Base-by-base conservation (phyloP, 306 rosid genomes). In the Cicer yamashitae region DNA sequence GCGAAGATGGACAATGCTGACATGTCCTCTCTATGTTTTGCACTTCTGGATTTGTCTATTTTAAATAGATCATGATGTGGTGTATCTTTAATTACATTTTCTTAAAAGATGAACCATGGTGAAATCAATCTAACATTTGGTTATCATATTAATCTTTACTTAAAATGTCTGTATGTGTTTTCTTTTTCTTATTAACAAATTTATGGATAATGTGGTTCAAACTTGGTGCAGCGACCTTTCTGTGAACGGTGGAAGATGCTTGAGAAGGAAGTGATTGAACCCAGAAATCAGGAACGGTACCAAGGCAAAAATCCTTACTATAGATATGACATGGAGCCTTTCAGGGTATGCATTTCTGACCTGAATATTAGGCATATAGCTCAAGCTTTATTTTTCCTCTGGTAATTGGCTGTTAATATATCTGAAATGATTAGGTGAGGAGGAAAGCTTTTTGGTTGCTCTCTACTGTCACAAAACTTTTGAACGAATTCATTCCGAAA, bases 391-490 rank as follows among this genome's bases (percentile, higher is more conserved):
- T 30, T 62, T 72, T 41, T 44, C 22, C 14, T 7, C 46, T 73
- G 62, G 71, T 53, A 63, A 61, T 38, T 70, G 56, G 34, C 47
- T 58, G 51, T 77, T 87, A 59, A 79, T 78, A 66, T 57, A 59
- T 71, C 68, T 62, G 47, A 44, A 78, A 75, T 80, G 74, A 64
- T 86, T 71, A 94, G 98, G 98, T 94, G 85, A 86, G 98, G 91
- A 88, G 98, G 82, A 94, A 94, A 86, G 97, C 84, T 77, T 94
- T 94, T 81, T 94, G 96, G 97, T 83, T 91, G 90, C 98, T 94
- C 84, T 89, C 97, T 54, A 85, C 97, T 10, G 98, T 94, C 71
- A 89, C 88, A 52, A 94, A 84, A 80, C 88, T 94, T 80, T 79
- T 94, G 73, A 86, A 71, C 60, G 97, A 94, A 77, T 94, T 94